Conservation (phyloP, 1,139 yeast species). For the Pichia sp. region DNA sequence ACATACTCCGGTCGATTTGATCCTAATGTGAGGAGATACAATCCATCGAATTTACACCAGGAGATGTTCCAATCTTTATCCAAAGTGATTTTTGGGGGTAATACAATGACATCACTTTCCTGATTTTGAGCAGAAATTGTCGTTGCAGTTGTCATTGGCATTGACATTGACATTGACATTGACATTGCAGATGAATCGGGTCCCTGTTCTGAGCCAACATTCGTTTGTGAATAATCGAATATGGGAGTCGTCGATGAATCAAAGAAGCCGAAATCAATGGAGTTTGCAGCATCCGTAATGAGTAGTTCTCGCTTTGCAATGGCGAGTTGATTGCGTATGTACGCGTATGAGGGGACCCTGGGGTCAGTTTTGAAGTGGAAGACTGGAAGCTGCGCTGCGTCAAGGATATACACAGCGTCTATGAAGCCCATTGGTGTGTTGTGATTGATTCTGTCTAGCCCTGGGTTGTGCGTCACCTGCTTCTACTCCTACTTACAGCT, state of each 20-base stretch:
- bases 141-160: too few relatives aligned
- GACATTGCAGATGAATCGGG: too few relatives aligned
- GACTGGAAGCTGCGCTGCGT: conserved; percentile 30
- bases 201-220: too few relatives aligned
- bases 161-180: too few relatives aligned
- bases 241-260: too few relatives aligned
- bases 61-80: conserved; percentile 25
- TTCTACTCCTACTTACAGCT: too few relatives aligned
- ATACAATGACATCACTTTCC: conserved; percentile 12
- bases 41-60: conserved; percentile 20
- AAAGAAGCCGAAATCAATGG: too few relatives aligned
- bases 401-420: conserved; percentile 63
- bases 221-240: too few relatives aligned
- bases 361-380: conserved; percentile 3
- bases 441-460: too few relatives aligned
- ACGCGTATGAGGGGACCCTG: conserved; percentile 37
- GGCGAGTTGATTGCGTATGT: conserved; percentile 18
- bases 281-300: too few relatives aligned
- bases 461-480: too few relatives aligned
- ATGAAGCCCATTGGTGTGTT: conserved; percentile 42
- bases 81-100: conserved; percentile 23
- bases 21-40: conserved; percentile 21
- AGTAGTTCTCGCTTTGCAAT: conserved; percentile 9
- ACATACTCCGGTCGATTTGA: conserved; percentile 13
- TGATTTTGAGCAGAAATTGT: too few relatives aligned